These are phyloP conservation scores for Suhomyces faveliae DNA, from an alignment of 805 yeast genomes.

Conservation along the genomic window DNA sequence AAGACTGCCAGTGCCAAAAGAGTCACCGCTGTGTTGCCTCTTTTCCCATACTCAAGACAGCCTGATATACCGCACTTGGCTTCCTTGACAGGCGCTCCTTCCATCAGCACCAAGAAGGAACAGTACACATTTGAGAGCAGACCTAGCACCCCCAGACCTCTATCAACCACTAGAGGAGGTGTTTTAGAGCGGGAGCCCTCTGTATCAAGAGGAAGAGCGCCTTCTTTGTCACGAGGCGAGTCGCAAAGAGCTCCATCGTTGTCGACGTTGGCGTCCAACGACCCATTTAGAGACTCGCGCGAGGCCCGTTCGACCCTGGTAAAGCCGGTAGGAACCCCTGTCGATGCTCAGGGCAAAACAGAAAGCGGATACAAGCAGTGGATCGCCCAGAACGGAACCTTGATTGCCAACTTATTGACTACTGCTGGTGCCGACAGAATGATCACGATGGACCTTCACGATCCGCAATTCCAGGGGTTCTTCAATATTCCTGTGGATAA, in stretches of 20 bases:
- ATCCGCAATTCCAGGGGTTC: slow-evolving; percentile 97
- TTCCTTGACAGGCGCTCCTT: slow-evolving; percentile 67
- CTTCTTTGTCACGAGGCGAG: background rate
- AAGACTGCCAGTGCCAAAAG: slow-evolving; percentile 86
- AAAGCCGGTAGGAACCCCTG: slow-evolving; percentile 10
- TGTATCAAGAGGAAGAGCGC: background rate
- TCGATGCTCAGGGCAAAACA: slow-evolving; percentile 38
- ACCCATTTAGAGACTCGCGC: slow-evolving; percentile 1
- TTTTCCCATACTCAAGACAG: slow-evolving; percentile 94
- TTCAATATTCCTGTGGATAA: slow-evolving; percentile 96
- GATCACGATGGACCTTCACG: slow-evolving; percentile 97
- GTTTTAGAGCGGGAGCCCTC: slow-evolving; percentile 9
- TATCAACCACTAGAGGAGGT: slow-evolving; percentile 18
- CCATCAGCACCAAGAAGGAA: slow-evolving; percentile 30
- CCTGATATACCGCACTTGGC: slow-evolving; percentile 85
- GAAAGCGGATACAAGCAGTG: slow-evolving; percentile 84
- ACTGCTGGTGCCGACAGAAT: slow-evolving; percentile 96
- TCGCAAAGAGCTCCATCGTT: background rate
- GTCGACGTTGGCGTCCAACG: background rate
- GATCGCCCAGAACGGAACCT: slow-evolving; percentile 94
- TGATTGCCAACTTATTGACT: slow-evolving; percentile 81
- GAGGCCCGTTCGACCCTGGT: slow-evolving; percentile 1
- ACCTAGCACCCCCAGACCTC: slow-evolving; percentile 51
- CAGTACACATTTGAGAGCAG: slow-evolving; percentile 50
- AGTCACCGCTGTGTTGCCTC: slow-evolving; percentile 88